Evolutionary conservation across 345 rosid genomes (phyloP).

Genomic region (Heritiera fomes): DNA sequence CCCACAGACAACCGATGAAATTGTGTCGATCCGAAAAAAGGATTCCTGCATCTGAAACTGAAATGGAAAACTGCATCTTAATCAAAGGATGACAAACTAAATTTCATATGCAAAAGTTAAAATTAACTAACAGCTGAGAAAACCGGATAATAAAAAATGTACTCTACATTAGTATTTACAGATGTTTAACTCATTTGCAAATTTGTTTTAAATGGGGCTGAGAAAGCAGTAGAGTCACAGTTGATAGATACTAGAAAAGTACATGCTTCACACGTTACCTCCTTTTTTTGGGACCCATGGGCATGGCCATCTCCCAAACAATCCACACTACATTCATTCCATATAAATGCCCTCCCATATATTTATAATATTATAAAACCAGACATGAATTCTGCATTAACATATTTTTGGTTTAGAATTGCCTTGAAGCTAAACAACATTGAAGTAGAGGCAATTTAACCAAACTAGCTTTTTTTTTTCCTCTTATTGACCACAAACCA

Average conservation of each 20-base stretch:
- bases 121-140: slow-evolving; percentile 4
- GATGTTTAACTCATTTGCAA: not conserved
- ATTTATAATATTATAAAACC: not conserved
- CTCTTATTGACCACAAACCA: not conserved
- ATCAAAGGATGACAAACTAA: not conserved
- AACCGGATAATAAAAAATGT: not conserved
- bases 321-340: not conserved
- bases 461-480: not conserved
- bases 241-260: not conserved
- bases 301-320: not conserved
- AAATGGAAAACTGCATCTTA: slow-evolving; percentile 18
- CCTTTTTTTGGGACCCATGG: not conserved
- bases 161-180: not conserved
- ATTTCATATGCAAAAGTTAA: not conserved
- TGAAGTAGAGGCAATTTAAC: not conserved
- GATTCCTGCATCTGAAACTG: slow-evolving; percentile 56
- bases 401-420: not conserved
- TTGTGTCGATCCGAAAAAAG: slow-evolving; percentile 52
- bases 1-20: slow-evolving; percentile 54
- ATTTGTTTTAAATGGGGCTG: not conserved
- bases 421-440: not conserved
- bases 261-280: not conserved
- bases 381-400: not conserved
- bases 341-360: not conserved
- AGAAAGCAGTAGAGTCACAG: not conserved